phyloP scores from a whole-genome alignment of 352 stramenopile genomes.

The Phytopythium cucurbitacearum region DNA sequence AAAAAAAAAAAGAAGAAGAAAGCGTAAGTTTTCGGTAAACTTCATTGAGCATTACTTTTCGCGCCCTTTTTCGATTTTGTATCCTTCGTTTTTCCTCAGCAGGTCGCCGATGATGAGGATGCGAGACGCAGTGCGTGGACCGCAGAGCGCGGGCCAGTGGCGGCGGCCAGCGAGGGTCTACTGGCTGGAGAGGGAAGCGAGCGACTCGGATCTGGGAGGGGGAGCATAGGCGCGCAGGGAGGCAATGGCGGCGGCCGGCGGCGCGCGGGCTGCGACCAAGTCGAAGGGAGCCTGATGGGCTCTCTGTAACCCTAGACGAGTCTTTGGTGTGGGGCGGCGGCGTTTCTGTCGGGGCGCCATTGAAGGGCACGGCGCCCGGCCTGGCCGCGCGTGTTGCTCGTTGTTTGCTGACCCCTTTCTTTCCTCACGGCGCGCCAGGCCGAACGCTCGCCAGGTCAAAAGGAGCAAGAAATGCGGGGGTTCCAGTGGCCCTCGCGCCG shows the following conservation, averaged over 20 bases:
- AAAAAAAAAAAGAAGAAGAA: no score
- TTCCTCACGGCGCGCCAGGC: slow-evolving; percentile 27
- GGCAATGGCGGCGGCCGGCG: background rate
- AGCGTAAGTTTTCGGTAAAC: no score
- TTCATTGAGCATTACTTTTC: no score
- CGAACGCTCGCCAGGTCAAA: slow-evolving; percentile 18
- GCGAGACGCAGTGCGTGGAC: no score
- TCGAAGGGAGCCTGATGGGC: slow-evolving; percentile 41
- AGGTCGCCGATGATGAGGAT: no score
- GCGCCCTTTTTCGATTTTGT: no score
- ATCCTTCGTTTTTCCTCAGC: no score
- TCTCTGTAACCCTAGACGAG: slow-evolving; percentile 69
- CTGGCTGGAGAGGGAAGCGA: background rate
- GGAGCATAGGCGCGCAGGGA: background rate
- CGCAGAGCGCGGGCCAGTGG: no score
- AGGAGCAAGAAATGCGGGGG: slow-evolving; percentile 71
- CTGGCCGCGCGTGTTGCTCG: slow-evolving; percentile 25
- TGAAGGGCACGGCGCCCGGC: slow-evolving; percentile 8
- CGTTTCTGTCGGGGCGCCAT: slow-evolving; percentile 2
- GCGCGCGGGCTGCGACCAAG: slow-evolving; percentile 19
- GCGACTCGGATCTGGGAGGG: background rate
- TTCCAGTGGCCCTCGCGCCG: slow-evolving; percentile 35
- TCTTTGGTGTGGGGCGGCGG: slow-evolving; percentile 6
- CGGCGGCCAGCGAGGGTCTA: no score
- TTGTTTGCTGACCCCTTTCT: slow-evolving; percentile 80